A percentile compares a stretch with the other conserved stretches of the same genome.
phyloP scores from a whole-genome alignment of 106 monocot genomes.

The Cymbidium sinense region DNA sequence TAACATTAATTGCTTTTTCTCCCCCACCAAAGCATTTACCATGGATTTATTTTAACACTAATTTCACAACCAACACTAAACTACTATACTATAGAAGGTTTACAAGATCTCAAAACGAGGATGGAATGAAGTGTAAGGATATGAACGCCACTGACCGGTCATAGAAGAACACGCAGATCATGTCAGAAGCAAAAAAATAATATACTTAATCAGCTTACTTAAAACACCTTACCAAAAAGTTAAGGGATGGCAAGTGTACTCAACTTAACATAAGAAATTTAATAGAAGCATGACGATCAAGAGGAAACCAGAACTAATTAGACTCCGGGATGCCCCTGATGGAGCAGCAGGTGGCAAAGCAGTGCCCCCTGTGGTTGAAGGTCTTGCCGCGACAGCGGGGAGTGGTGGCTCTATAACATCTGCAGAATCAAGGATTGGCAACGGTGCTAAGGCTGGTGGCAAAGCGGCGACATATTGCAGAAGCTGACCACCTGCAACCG shows the following conservation, averaged over 20 bases:
- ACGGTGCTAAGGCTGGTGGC: constrained; percentile 17
- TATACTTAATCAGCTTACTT: not conserved
- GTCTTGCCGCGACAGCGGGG: constrained; percentile 2
- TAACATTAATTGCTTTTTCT: no score
- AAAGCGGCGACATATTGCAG: not conserved
- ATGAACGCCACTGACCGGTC: not conserved
- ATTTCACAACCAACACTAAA: no score
- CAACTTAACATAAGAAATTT: not conserved
- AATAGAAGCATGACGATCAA: not conserved
- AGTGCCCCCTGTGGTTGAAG: not conserved
- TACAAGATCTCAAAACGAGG: no score
- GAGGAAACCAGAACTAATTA: not conserved
- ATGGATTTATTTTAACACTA: no score
- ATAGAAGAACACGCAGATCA: not conserved
- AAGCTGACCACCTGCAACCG: constrained; percentile 4
- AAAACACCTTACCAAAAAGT: not conserved
- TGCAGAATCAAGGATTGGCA: constrained; percentile 5
- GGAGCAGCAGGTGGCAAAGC: not conserved
- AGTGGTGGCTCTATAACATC: constrained; percentile 29
- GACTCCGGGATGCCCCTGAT: not conserved
- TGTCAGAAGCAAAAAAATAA: not conserved
- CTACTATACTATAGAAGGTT: no score
- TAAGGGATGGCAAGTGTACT: not conserved
- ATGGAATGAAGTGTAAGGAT: not conserved
- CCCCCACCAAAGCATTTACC: no score